A percentile compares a stretch with the other conserved stretches of the same genome.
phyloP scores from a whole-genome alignment of 768 basidiomycete species.

The Russula earlei region DNA sequence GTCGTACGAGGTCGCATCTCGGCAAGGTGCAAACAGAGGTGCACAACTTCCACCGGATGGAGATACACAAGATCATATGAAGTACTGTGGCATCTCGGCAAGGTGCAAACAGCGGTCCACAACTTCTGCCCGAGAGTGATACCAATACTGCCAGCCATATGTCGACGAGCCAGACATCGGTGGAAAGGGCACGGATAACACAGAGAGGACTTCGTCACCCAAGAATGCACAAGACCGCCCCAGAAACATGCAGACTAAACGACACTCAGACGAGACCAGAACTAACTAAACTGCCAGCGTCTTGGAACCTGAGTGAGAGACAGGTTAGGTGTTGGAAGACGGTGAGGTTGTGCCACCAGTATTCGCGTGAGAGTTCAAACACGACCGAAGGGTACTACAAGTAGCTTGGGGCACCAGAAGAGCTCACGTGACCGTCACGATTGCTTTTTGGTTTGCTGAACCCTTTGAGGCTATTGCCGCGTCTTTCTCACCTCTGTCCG shows the following conservation, averaged over 20 bases:
- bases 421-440: no score
- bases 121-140: background rate
- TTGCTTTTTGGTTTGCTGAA: background rate
- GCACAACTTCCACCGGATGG: constrained; percentile 18
- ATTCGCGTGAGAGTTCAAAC: background rate
- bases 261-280: background rate
- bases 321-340: background rate
- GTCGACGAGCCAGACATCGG: no score
- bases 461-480: background rate
- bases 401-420: background rate
- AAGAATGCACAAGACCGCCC: background rate
- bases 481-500: no score
- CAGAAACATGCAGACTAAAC: no score
- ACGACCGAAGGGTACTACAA: background rate
- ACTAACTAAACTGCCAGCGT: background rate
- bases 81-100: background rate
- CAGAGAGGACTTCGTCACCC: background rate
- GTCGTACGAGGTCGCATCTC: background rate
- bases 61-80: no score
- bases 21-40: constrained; percentile 11
- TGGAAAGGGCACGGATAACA: no score
- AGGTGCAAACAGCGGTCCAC: constrained; percentile 14
- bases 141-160: background rate
- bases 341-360: no score
- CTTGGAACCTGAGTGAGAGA: background rate